A percentile compares a stretch with the other conserved stretches of the same genome.
Conservation (phyloP, 805 yeast species). For the Nakazawaea ambrosiae region DNA sequence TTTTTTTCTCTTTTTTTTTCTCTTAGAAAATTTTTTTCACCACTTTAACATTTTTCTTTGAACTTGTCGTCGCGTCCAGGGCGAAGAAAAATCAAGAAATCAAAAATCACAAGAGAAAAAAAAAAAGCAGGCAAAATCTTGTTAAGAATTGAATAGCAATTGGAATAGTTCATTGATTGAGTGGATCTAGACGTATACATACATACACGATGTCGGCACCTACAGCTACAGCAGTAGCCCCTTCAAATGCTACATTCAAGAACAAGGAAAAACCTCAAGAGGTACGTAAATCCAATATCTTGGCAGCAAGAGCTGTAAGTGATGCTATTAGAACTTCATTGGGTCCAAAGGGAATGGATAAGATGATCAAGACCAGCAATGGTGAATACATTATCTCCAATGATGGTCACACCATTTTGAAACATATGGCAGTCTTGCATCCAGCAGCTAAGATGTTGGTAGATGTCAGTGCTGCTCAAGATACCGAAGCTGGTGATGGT, state of each 20-base stretch:
- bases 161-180: no score
- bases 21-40: background rate
- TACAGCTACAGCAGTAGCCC: constrained; percentile 20
- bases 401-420: constrained; percentile 95
- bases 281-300: constrained; percentile 80
- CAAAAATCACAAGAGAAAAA: no score
- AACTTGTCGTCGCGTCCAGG: no score
- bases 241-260: constrained; percentile 83
- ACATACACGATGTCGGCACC: constrained; percentile 5
- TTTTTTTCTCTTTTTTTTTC: background rate
- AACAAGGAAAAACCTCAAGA: constrained; percentile 95
- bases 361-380: constrained; percentile 90
- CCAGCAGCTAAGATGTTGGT: constrained; percentile 98
- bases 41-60: no score
- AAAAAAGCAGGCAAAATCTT: no score
- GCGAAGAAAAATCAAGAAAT: no score
- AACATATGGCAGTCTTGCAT: constrained; percentile 97
- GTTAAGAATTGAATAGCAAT: no score
- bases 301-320: constrained; percentile 91
- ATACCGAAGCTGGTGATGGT: constrained; percentile 99
- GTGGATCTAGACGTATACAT: no score
- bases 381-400: constrained; percentile 94
- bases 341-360: constrained; percentile 99
- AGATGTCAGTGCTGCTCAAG: constrained; percentile 96
- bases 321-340: constrained; percentile 92